Conservation (phyloP, 768 basidiomycete genomes). For the Piloderma croceum region DNA sequence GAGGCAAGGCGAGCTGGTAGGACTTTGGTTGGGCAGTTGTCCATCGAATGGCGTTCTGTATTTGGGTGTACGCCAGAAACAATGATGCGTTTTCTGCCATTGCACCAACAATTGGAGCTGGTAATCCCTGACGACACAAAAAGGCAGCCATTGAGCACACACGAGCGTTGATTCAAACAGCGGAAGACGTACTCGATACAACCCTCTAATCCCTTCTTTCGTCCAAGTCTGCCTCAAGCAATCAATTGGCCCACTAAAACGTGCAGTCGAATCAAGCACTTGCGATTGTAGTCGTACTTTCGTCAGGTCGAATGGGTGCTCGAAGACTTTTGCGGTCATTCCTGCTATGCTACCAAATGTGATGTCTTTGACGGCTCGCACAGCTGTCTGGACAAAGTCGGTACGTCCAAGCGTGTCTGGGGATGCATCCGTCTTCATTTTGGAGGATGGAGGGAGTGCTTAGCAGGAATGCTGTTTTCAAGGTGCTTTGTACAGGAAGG, state of each 20-base stretch:
- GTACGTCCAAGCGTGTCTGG: neutral
- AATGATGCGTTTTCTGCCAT: conserved; percentile 89
- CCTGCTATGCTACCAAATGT: conserved; percentile 61
- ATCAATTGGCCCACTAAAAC: conserved; percentile 84
- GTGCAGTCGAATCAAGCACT: conserved; percentile 60
- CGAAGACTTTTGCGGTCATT: conserved; percentile 81
- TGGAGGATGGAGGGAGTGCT: too few species aligned
- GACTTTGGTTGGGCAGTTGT: conserved; percentile 17
- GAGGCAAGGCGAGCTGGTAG: conserved; percentile 37
- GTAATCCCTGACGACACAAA: conserved; percentile 58
- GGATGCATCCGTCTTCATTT: neutral
- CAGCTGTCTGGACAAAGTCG: neutral
- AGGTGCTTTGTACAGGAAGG: too few species aligned
- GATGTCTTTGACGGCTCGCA: conserved; percentile 37
- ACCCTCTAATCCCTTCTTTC: conserved; percentile 75
- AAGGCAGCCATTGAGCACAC: too few species aligned
- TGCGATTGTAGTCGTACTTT: conserved; percentile 91
- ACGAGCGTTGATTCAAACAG: too few species aligned
- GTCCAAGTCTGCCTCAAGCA: conserved; percentile 78
- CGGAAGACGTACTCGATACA: conserved; percentile 74
- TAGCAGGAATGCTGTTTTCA: too few species aligned
- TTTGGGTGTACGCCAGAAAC: conserved; percentile 64
- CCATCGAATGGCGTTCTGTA: conserved; percentile 37
- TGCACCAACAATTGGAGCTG: conserved; percentile 86
- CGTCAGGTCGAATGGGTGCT: conserved; percentile 89